Evolutionary conservation across 2,329 filamentous ascomycete species (phyloP).

Genomic region (Ilyonectria destructans): DNA sequence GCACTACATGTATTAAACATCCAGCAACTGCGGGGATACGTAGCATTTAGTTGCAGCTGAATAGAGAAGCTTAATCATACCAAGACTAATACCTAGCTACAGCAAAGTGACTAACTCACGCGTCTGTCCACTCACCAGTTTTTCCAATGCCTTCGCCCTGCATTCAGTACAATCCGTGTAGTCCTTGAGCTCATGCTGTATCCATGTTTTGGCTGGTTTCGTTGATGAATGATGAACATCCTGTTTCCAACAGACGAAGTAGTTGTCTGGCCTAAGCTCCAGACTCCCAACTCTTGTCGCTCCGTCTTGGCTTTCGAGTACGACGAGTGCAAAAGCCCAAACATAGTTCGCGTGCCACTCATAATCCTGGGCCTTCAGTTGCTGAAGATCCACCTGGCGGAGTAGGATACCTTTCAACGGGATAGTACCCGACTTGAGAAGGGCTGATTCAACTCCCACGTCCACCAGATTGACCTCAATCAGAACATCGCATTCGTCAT

Average conservation of each 20-base stretch:
- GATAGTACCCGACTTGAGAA: neutral
- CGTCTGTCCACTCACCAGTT: neutral
- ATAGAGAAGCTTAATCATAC: no score
- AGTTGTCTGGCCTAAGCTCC: slow-evolving; percentile 28
- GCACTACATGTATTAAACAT: no score
- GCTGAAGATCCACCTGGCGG: slow-evolving; percentile 15
- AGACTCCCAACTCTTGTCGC: slow-evolving; percentile 26
- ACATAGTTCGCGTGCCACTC: neutral
- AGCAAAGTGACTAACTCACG: neutral
- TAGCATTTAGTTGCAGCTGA: no score
- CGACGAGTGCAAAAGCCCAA: slow-evolving; percentile 25
- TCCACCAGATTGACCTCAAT: slow-evolving; percentile 27
- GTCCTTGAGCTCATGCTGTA: neutral
- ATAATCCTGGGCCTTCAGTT: neutral
- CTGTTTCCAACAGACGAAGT: slow-evolving; percentile 26
- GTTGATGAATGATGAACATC: neutral
- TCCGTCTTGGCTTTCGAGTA: slow-evolving; percentile 9
- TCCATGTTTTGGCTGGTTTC: neutral
- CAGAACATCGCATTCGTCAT: slow-evolving; percentile 21
- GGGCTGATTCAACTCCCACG: slow-evolving; percentile 2
- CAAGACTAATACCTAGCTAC: neutral
- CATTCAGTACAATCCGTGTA: slow-evolving; percentile 20
- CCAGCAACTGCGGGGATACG: no score
- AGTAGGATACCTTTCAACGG: slow-evolving; percentile 24
- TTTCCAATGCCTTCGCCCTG: slow-evolving; percentile 7